These are phyloP conservation scores for Tubosaeta brunneosetosa DNA, from an alignment of 768 basidiomycete genomes.

Conservation along the genomic window DNA sequence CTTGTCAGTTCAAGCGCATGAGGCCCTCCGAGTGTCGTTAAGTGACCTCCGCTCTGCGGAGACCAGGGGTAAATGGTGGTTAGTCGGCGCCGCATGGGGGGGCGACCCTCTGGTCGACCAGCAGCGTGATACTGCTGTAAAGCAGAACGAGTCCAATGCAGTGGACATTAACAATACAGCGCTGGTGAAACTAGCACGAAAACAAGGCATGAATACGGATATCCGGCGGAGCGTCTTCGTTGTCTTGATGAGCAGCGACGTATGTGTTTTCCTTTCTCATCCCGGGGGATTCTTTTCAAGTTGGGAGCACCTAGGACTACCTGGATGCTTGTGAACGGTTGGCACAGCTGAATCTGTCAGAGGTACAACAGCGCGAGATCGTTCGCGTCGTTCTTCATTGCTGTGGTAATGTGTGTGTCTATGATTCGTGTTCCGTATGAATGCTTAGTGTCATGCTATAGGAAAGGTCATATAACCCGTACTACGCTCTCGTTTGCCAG, in stretches of 20 bases:
- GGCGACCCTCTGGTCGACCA: constrained; percentile 86
- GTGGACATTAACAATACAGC: constrained; percentile 34
- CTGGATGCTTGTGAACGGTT: constrained; percentile 93
- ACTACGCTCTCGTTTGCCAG: constrained; percentile 85
- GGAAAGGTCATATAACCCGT: constrained; percentile 94
- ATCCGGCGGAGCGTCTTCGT: constrained; percentile 88
- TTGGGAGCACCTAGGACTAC: constrained; percentile 65
- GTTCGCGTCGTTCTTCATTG: constrained; percentile 91
- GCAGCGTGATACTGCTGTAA: constrained; percentile 33
- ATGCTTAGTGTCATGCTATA: constrained; percentile 1
- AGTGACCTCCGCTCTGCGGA: constrained; percentile 81
- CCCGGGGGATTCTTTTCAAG: background rate
- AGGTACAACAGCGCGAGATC: constrained; percentile 91
- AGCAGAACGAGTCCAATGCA: constrained; percentile 19
- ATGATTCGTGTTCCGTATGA: background rate
- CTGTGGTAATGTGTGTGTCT: constrained; percentile 68
- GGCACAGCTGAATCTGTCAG: constrained; percentile 74
- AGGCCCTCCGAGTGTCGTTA: constrained; percentile 81
- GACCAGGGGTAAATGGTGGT: constrained; percentile 96
- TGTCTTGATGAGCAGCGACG: constrained; percentile 93
- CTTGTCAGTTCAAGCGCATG: constrained; percentile 69
- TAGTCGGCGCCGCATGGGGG: constrained; percentile 93
- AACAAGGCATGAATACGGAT: constrained; percentile 99
- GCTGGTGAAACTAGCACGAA: constrained; percentile 76
- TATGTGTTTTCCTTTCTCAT: constrained; percentile 34